Evolutionary conservation across 2,329 filamentous ascomycete species (phyloP).

Genomic region (Sporothrix phasma): DNA sequence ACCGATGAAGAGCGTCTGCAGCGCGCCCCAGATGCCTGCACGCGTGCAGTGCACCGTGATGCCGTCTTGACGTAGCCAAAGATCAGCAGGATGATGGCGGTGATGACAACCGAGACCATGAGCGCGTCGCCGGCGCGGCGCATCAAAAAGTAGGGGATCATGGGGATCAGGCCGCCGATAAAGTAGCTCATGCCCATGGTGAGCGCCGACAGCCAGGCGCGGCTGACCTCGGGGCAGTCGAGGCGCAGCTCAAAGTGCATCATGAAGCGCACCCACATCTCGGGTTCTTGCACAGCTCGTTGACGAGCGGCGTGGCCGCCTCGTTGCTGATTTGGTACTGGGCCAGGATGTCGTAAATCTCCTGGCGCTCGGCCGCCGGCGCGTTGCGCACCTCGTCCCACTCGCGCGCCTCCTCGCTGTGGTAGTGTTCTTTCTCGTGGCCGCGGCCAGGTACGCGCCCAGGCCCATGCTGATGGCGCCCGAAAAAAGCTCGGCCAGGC

Average conservation of each 20-base stretch:
- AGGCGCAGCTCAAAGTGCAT: slow-evolving; percentile 49
- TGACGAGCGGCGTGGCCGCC: slow-evolving; percentile 37
- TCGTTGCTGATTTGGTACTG: slow-evolving; percentile 36
- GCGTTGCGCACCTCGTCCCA: slow-evolving; percentile 30
- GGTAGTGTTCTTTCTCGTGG: slow-evolving; percentile 43
- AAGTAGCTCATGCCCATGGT: slow-evolving; percentile 63
- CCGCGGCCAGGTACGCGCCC: slow-evolving; percentile 60
- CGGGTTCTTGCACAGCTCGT: slow-evolving; percentile 38
- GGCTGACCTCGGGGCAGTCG: slow-evolving; percentile 33
- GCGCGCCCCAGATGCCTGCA: slow-evolving; percentile 47
- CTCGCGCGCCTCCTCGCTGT: slow-evolving; percentile 39
- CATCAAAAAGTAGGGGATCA: slow-evolving; percentile 59
- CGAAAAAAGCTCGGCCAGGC: slow-evolving; percentile 64
- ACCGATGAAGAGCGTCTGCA: slow-evolving; percentile 56
- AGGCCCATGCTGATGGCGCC: slow-evolving; percentile 71
- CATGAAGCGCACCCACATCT: slow-evolving; percentile 46
- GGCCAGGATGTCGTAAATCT: slow-evolving; percentile 38
- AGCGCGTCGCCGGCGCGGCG: slow-evolving; percentile 38
- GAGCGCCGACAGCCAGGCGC: slow-evolving; percentile 46
- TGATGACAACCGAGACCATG: slow-evolving; percentile 49
- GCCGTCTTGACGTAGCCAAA: slow-evolving; percentile 59
- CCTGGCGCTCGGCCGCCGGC: slow-evolving; percentile 36
- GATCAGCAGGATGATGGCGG: slow-evolving; percentile 47
- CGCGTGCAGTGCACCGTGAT: slow-evolving; percentile 41
- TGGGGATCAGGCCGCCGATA: slow-evolving; percentile 58